Percentiles rank a stretch among this genome's conserved stretches.
Conservation (phyloP, 2,329 filamentous ascomycete genomes). For the Colletotrichum sp. region DNA sequence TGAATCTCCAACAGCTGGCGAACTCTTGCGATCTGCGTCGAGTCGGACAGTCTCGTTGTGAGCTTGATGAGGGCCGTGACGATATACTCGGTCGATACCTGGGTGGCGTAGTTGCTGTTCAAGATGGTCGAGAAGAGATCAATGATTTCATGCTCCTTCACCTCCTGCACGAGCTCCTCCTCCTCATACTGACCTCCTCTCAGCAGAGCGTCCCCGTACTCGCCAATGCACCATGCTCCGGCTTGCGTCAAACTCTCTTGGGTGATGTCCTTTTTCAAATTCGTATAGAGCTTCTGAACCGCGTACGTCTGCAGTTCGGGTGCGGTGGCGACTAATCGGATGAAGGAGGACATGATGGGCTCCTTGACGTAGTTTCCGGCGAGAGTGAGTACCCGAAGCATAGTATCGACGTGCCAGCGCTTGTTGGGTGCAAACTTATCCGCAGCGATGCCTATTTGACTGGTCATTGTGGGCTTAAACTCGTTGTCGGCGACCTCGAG, state of each 20-base stretch:
- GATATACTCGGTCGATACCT: slow-evolving; percentile 94
- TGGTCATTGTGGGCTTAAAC: slow-evolving; percentile 98
- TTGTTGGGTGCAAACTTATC: slow-evolving; percentile 97
- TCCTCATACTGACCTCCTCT: slow-evolving; percentile 91
- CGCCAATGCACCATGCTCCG: slow-evolving; percentile 96
- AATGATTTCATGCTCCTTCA: slow-evolving; percentile 88
- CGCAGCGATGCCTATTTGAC: slow-evolving; percentile 95
- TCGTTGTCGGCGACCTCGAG: slow-evolving; percentile 97
- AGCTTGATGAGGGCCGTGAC: slow-evolving; percentile 94
- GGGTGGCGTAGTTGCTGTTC: slow-evolving; percentile 91
- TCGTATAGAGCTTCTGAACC: slow-evolving; percentile 90
- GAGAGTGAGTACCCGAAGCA: slow-evolving; percentile 90
- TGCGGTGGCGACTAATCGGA: slow-evolving; percentile 92
- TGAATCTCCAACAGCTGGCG: slow-evolving; percentile 78
- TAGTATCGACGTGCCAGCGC: slow-evolving; percentile 97
- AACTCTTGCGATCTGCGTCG: slow-evolving; percentile 85
- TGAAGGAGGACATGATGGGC: slow-evolving; percentile 95
- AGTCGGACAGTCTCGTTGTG: slow-evolving; percentile 83
- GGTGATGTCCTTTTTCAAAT: slow-evolving; percentile 94
- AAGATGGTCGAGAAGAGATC: slow-evolving; percentile 93
- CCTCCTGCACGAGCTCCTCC: slow-evolving; percentile 80
- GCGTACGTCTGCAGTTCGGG: slow-evolving; percentile 95
- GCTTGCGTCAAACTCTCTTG: slow-evolving; percentile 95
- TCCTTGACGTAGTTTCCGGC: slow-evolving; percentile 98
- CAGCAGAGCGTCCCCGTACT: slow-evolving; percentile 92